Conservation (phyloP, 345 rosid genomes). For the Gossypium thurberi region DNA sequence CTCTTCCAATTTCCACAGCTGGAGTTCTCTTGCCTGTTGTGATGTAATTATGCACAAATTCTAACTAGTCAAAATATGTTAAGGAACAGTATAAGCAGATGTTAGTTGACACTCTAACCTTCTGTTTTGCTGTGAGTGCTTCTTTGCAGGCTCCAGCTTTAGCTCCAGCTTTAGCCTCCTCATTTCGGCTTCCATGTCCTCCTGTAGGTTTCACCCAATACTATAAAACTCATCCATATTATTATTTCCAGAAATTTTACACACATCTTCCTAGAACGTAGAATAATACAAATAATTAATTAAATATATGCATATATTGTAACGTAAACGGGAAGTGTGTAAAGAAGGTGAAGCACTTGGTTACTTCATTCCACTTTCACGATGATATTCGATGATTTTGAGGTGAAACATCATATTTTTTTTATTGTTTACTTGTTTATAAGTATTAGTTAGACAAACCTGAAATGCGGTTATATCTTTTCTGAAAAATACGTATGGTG, state of each 20-base stretch:
- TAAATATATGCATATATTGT: too few relatives aligned
- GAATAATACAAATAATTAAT: too few relatives aligned
- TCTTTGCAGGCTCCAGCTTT: slow-evolving; percentile 88
- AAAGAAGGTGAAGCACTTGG: too few relatives aligned
- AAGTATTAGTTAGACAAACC: too few relatives aligned
- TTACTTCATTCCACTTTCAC: neutral
- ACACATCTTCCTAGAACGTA: too few relatives aligned
- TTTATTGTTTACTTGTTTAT: too few relatives aligned
- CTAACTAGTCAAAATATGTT: neutral
- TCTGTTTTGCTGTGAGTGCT: slow-evolving; percentile 80
- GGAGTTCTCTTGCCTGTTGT: slow-evolving; percentile 74
- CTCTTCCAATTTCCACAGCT: slow-evolving; percentile 77
- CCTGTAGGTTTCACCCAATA: slow-evolving; percentile 30
- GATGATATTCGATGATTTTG: too few relatives aligned
- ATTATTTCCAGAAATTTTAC: neutral
- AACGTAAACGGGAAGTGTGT: too few relatives aligned
- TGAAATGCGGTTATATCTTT: too few relatives aligned
- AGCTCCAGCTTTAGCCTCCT: slow-evolving; percentile 80
- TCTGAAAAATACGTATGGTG: too few relatives aligned
- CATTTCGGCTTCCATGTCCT: slow-evolving; percentile 89
- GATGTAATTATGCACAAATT: slow-evolving; percentile 10
- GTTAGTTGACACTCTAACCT: slow-evolving; percentile 30
- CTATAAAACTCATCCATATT: neutral
- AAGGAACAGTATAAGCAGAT: neutral
- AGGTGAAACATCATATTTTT: too few relatives aligned